These are phyloP conservation scores for Babesia ovis DNA, from an alignment of 169 alveolate genomes.

Conservation along the genomic window DNA sequence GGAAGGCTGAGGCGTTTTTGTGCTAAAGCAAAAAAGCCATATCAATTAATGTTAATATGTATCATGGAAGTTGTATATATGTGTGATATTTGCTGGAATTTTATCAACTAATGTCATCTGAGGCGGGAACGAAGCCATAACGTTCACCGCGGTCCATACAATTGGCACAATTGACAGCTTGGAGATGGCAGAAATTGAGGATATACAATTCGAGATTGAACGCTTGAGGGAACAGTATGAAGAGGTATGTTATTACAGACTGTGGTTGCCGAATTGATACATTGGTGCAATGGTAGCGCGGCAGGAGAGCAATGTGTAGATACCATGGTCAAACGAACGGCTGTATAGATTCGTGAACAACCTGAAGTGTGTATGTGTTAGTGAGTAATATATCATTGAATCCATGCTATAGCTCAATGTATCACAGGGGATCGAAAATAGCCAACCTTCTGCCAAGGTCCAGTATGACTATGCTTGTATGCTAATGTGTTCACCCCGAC, in stretches of 20 bases:
- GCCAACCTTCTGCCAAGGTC: constrained; percentile 57
- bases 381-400: too few relatives aligned
- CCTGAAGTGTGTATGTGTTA: too few relatives aligned
- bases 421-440: constrained; percentile 45
- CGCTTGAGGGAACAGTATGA: constrained; percentile 56
- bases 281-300: not conserved
- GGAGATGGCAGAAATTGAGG: constrained; percentile 49
- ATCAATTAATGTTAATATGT: not conserved
- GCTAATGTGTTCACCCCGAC: constrained; percentile 63
- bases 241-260: constrained; percentile 28
- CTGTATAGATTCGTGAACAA: too few relatives aligned
- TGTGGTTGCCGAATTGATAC: not conserved
- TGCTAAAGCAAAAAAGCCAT: not conserved
- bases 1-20: not conserved
- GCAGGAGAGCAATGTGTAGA: not conserved
- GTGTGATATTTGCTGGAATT: too few relatives aligned
- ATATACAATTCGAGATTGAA: constrained; percentile 50
- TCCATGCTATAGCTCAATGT: not conserved
- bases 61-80: not conserved
- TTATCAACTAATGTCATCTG: not conserved
- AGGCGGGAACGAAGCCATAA: not conserved
- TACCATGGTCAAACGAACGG: too few relatives aligned
- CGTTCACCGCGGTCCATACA: not conserved
- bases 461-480: constrained; percentile 68
- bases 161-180: not conserved